Evolutionary conservation across 441 rosid genomes (phyloP).

Genomic region (Macaranga tanarius): DNA sequence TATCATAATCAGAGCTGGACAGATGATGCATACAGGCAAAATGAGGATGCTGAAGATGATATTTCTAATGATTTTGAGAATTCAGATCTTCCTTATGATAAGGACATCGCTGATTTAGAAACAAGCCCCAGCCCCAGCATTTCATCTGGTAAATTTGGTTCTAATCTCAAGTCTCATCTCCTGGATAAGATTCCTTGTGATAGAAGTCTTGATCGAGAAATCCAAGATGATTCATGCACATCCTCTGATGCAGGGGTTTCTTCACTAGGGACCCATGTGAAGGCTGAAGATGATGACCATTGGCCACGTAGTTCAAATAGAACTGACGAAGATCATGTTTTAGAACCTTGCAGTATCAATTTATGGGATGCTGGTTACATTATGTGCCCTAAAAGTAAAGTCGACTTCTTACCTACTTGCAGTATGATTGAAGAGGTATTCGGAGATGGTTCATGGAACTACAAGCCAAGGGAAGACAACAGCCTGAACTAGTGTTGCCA

Average conservation of each 20-base stretch:
- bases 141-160: constrained; percentile 13
- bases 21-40: constrained; percentile 22
- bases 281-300: constrained; percentile 22
- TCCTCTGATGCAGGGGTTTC: constrained; percentile 29
- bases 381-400: constrained; percentile 30
- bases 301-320: constrained; percentile 26
- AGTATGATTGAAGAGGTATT: constrained; percentile 58
- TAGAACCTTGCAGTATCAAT: constrained; percentile 35
- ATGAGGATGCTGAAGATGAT: constrained; percentile 24
- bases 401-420: constrained; percentile 48
- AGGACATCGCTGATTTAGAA: constrained; percentile 16
- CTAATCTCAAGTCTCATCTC: constrained; percentile 15
- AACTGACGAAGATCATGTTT: constrained; percentile 25
- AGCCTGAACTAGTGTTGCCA: constrained; percentile 21
- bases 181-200: constrained; percentile 22
- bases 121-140: constrained; percentile 19
- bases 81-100: constrained; percentile 13
- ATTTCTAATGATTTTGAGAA: constrained; percentile 15
- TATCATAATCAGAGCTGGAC: constrained; percentile 7
- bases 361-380: constrained; percentile 40
- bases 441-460: constrained; percentile 41
- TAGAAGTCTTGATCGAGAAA: constrained; percentile 25
- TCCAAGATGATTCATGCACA: constrained; percentile 41
- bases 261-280: constrained; percentile 14
- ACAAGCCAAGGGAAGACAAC: constrained; percentile 26